phyloP scores from a whole-genome alignment of 2,329 filamentous ascomycete species.

The Fusarium metavorans region DNA sequence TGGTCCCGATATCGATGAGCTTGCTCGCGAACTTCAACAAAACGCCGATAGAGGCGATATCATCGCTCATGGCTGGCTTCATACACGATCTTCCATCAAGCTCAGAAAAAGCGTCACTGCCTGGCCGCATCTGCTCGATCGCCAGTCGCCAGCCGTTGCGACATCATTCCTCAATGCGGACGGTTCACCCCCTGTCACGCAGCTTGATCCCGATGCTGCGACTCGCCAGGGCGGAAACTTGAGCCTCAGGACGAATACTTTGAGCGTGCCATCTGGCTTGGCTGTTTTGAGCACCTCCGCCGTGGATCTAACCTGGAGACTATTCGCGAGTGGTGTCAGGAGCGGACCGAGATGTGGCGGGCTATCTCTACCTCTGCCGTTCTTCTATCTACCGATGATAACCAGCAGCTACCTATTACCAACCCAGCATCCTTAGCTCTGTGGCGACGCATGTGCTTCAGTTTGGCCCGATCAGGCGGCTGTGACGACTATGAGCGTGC shows the following conservation, averaged over 20 bases:
- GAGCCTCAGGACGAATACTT: slow-evolving; percentile 89
- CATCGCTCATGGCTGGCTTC: slow-evolving; percentile 90
- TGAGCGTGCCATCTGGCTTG: slow-evolving; percentile 90
- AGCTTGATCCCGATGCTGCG: slow-evolving; percentile 92
- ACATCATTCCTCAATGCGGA: slow-evolving; percentile 69
- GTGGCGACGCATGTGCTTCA: slow-evolving; percentile 84
- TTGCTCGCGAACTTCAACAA: slow-evolving; percentile 81
- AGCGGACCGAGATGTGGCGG: slow-evolving; percentile 89
- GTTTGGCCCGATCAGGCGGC: slow-evolving; percentile 75
- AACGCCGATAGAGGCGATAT: slow-evolving; percentile 83
- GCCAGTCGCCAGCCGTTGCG: slow-evolving; percentile 67
- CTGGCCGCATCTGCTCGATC: slow-evolving; percentile 74
- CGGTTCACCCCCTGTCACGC: slow-evolving; percentile 79
- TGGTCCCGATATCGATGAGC: slow-evolving; percentile 77
- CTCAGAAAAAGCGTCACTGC: slow-evolving; percentile 83
- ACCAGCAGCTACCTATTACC: slow-evolving; percentile 52
- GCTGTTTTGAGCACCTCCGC: slow-evolving; percentile 93
- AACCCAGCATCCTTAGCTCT: slow-evolving; percentile 65
- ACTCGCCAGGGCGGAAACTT: slow-evolving; percentile 81
- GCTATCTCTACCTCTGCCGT: slow-evolving; percentile 84
- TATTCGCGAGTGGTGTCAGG: slow-evolving; percentile 87
- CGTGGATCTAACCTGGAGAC: slow-evolving; percentile 80
- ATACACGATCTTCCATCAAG: slow-evolving; percentile 92
- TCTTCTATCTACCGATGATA: slow-evolving; percentile 65
- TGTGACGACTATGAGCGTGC: slow-evolving; percentile 85